Evolutionary conservation across 192 early-diverging fungal genomes (phyloP), one percentile per base, ranked within the genome.

Genomic region (Coemansia sp.): DNA sequence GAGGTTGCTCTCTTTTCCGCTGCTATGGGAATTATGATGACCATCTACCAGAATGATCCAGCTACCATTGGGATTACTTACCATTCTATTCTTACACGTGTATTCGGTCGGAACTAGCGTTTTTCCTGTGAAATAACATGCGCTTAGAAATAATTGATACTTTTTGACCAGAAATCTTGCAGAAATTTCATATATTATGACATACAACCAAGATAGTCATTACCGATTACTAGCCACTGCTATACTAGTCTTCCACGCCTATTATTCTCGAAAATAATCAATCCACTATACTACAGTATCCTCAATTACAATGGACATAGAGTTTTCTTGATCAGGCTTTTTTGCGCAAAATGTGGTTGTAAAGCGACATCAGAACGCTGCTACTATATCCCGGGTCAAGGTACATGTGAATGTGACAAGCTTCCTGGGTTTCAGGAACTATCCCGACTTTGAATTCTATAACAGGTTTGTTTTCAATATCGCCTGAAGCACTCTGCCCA

Each of bases 1-100:
- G 93, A 95, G 64, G 86, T 87, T 15, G 74, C 87, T 0, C 81
- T 93, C 61, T 92, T 95, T 63, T 88, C 88, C 56, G 76, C 79
- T 7, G 84, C 92, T 0, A 92, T 90, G 86, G 92, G 89, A 21
- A 81, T 89, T 8, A 68, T 95, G 61, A 93, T 95, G 93, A 85
- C 85, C 10, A 67, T 95, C 11, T 95, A 93, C 78, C 92, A 95
- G 75, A 89, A 86, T 70, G 90, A 93, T 49, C 87, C 89, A 9
- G 84, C 83, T 12, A 87, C 86, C 10, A 91, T 95, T 63, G 85
- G 82, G 65, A 78, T 87, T 9, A 89, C 89, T 32, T 95, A 95
- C 65, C 89, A 88, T 38, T 91, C 87, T 47, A 84, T 92, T n/a
- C 80, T 95, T 78, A 88, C 86, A 13, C 86, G 93, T 9, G 83